A percentile compares a stretch with the other conserved stretches of the same genome.
Conservation (phyloP, 192 early-diverging fungal species). For the Coemansia sp. region DNA sequence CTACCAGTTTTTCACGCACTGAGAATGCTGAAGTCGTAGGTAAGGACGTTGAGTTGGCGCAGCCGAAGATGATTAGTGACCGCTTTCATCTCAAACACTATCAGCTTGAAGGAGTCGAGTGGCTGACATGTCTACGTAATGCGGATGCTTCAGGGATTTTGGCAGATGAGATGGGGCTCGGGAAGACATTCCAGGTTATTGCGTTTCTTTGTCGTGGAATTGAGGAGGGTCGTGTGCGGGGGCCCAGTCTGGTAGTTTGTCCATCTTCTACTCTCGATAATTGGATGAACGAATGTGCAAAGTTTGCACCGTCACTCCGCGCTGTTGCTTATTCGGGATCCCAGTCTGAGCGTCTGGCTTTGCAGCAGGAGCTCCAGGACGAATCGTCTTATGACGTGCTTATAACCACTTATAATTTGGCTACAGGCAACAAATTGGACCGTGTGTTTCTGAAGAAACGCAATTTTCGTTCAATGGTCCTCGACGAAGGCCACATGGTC, state of each 20-base stretch:
- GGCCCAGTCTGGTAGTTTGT: slow-evolving; percentile 78
- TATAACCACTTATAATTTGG: slow-evolving; percentile 82
- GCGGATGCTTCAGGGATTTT: slow-evolving; percentile 76
- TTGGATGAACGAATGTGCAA: slow-evolving; percentile 84
- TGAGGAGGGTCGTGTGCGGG: slow-evolving; percentile 27
- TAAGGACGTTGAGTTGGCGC: slow-evolving; percentile 25
- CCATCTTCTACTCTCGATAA: slow-evolving; percentile 89
- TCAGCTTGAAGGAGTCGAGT: slow-evolving; percentile 85
- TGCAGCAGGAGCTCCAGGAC: slow-evolving; percentile 58
- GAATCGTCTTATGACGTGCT: slow-evolving; percentile 61
- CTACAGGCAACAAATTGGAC: slow-evolving; percentile 68
- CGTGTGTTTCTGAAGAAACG: slow-evolving; percentile 69
- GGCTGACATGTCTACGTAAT: slow-evolving; percentile 74
- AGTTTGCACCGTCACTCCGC: slow-evolving; percentile 61
- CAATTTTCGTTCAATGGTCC: slow-evolving; percentile 65
- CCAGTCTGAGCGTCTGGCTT: slow-evolving; percentile 55
- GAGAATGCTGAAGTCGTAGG: slow-evolving; percentile 20
- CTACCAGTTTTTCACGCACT: slow-evolving; percentile 47
- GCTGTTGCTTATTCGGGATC: slow-evolving; percentile 65
- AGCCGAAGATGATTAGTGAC: slow-evolving; percentile 64
- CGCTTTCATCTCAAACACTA: slow-evolving; percentile 73
- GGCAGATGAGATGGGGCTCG: slow-evolving; percentile 84
- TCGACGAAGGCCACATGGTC: slow-evolving; percentile 91
- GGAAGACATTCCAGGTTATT: slow-evolving; percentile 92
- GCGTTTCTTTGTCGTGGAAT: slow-evolving; percentile 63